A percentile compares a stretch with the other conserved stretches of the same genome.
These are phyloP conservation scores for Rhizophagus sp. DNA, from an alignment of 192 early-diverging fungal genomes.

Conservation along the genomic window DNA sequence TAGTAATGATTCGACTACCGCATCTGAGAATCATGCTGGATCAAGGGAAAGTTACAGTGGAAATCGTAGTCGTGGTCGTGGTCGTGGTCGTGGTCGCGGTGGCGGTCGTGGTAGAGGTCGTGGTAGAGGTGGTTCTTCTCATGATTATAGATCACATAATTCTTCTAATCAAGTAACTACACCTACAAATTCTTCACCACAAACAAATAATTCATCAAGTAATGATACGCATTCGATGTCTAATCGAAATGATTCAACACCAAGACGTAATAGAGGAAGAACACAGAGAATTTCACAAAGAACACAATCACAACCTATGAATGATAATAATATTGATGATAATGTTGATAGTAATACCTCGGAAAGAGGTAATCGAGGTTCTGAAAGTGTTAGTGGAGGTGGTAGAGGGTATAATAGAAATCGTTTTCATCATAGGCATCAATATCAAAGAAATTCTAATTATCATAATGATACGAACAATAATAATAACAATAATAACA, in stretches of 20 bases:
- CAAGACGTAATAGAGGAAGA: no score
- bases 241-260: no score
- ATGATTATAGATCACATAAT: not conserved
- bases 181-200: not conserved
- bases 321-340: not conserved
- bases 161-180: not conserved
- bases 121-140: not conserved
- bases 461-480: not conserved
- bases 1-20: no score
- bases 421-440: not conserved
- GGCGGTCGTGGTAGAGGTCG: not conserved
- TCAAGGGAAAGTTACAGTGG: not conserved
- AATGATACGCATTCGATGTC: not conserved
- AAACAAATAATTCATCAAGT: not conserved
- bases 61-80: not conserved
- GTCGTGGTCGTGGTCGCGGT: not conserved
- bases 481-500: no score
- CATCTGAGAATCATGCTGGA: not conserved
- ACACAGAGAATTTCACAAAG: no score
- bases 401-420: not conserved
- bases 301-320: not conserved
- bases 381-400: not conserved
- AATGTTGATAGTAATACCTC: not conserved
- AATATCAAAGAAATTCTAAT: not conserved
- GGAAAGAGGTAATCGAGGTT: not conserved